A percentile compares a stretch with the other conserved stretches of the same genome.
Conservation (phyloP, 176 grass and related monocot species). For the Zoysia pacifica region DNA sequence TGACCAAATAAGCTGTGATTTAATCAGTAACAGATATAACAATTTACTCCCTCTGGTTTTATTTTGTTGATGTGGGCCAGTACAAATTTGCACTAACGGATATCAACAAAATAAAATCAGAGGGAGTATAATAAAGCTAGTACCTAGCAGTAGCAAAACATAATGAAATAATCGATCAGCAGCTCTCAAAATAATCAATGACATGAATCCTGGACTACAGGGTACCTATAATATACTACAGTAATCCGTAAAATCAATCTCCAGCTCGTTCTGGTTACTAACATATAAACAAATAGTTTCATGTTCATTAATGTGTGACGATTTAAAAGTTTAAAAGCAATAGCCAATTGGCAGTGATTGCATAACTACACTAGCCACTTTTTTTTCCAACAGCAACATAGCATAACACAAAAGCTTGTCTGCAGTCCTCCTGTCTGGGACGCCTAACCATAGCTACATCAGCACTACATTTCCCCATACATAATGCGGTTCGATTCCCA, state of each 20-base stretch:
- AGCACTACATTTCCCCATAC: neutral
- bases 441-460: neutral
- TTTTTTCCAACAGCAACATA: neutral
- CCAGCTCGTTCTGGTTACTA: neutral
- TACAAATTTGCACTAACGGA: too few species aligned
- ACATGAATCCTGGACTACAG: neutral
- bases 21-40: too few species aligned
- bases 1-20: neutral
- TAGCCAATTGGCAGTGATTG: neutral
- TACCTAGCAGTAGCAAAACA: neutral
- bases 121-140: too few species aligned
- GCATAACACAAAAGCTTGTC: neutral
- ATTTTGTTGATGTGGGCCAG: too few species aligned
- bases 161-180: neutral
- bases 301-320: neutral
- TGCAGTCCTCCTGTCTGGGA: neutral
- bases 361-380: neutral
- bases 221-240: neutral
- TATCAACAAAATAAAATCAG: too few species aligned
- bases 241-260: neutral
- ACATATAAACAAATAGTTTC: neutral
- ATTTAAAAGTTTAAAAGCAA: neutral
- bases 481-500: neutral
- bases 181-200: neutral
- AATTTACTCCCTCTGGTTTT: too few species aligned